Evolutionary conservation across 805 yeast genomes (phyloP).

Genomic region (Nakazawaea peltata): DNA sequence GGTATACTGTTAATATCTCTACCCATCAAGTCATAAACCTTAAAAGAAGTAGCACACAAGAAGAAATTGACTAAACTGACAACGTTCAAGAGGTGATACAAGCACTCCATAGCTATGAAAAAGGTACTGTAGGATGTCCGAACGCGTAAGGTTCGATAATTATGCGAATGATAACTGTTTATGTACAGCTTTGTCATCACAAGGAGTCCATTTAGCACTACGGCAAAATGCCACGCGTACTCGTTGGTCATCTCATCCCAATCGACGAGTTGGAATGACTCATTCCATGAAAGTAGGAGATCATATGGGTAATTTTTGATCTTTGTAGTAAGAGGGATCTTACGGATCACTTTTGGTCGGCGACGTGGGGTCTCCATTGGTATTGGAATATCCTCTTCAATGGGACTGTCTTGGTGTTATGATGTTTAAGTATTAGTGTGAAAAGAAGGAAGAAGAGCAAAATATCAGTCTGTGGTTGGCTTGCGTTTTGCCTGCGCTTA

Average conservation of each 20-base stretch:
- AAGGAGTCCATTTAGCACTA: slow-evolving; percentile 13
- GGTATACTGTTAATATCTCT: slow-evolving; percentile 7
- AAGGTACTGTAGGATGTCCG: not conserved
- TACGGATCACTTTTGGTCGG: slow-evolving; percentile 1
- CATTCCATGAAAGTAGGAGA: slow-evolving; percentile 16
- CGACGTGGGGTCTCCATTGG: too few species aligned
- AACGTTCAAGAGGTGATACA: slow-evolving; percentile 1
- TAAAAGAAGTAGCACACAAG: slow-evolving; percentile 5
- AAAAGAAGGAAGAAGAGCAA: too few species aligned
- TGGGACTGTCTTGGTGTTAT: too few species aligned
- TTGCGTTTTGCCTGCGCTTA: too few species aligned
- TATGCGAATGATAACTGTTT: not conserved
- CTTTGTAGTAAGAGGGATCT: slow-evolving; percentile 1
- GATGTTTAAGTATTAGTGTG: too few species aligned
- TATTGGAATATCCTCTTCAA: too few species aligned
- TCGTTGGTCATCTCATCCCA: slow-evolving; percentile 18
- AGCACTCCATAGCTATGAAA: not conserved
- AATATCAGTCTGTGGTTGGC: too few species aligned
- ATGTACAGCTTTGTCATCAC: slow-evolving; percentile 11
- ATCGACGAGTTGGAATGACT: slow-evolving; percentile 16
- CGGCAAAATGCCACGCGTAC: slow-evolving; percentile 14
- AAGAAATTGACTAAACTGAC: slow-evolving; percentile 6
- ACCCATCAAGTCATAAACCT: slow-evolving; percentile 9
- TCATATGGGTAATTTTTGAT: slow-evolving; percentile 16
- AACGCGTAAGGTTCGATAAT: slow-evolving; percentile 4